Evolutionary conservation across 176 grass and related monocot genomes (phyloP).

Genomic region (Cenchrus purpureus): DNA sequence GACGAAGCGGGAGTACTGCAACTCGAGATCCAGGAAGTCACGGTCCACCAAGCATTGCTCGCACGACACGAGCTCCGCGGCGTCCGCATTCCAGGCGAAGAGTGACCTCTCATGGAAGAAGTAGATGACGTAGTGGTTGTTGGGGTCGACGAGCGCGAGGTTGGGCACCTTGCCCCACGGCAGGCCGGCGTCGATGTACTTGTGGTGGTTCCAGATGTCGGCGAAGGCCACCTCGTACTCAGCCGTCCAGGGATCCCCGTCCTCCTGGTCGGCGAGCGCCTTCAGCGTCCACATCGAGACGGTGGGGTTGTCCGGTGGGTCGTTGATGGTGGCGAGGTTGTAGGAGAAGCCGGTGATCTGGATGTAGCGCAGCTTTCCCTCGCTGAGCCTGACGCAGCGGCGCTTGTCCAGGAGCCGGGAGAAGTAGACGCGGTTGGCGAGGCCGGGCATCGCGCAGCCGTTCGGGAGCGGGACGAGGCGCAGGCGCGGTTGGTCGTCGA

Average conservation of each 20-base stretch:
- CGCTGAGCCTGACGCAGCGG: background rate
- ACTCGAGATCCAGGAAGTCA: background rate
- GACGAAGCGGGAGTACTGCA: background rate
- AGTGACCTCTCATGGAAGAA: background rate
- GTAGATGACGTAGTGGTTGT: background rate
- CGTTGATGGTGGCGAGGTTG: background rate
- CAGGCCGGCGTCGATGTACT: constrained; percentile 9
- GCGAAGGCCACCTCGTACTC: background rate
- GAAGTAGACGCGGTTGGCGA: too few species aligned
- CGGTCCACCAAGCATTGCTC: background rate
- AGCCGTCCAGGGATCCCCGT: background rate
- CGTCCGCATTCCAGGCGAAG: background rate
- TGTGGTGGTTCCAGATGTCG: constrained; percentile 7
- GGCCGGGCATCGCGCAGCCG: background rate
- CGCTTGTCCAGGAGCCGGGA: background rate
- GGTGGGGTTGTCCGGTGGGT: background rate
- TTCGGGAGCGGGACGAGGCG: background rate
- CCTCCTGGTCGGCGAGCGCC: background rate
- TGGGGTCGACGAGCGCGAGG: constrained; percentile 23
- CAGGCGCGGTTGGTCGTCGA: background rate
- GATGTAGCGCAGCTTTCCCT: background rate
- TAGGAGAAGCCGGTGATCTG: background rate
- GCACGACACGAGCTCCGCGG: background rate
- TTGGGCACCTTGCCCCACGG: background rate
- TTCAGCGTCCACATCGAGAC: background rate